A percentile compares a stretch with the other conserved stretches of the same genome.
Conservation (phyloP, 1,284 basidiomycete species). For the Cutaneotrichosporon cutaneum region DNA sequence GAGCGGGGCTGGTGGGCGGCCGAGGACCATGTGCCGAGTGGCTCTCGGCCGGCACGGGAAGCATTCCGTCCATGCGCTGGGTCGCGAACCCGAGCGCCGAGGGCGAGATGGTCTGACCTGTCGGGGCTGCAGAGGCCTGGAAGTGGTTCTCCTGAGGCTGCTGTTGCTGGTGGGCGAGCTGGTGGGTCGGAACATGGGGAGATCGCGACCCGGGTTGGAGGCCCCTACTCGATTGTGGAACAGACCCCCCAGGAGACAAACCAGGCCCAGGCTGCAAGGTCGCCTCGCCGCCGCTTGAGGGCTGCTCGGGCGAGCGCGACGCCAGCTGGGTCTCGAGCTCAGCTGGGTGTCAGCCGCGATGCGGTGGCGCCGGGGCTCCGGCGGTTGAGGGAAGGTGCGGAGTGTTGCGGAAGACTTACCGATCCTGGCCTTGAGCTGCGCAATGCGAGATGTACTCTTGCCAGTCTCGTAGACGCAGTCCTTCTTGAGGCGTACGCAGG, state of each 20-base stretch:
- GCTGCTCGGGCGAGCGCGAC: conserved; percentile 9
- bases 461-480: conserved; percentile 36
- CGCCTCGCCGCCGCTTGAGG: not conserved
- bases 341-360: conserved; percentile 18
- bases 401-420: conserved; percentile 14
- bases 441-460: conserved; percentile 30
- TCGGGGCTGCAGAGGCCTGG: not conserved
- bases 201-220: not conserved
- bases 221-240: not conserved
- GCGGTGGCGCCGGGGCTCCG: not conserved
- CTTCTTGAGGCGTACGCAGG: conserved; percentile 31
- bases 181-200: not conserved
- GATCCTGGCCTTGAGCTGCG: conserved; percentile 32
- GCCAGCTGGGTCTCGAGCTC: conserved; percentile 24
- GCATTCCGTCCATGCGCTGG: not conserved
- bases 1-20: not conserved
- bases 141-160: not conserved
- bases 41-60: not conserved
- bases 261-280: not conserved
- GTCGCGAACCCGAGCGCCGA: conserved; percentile 11
- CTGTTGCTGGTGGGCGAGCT: not conserved
- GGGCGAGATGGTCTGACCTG: conserved; percentile 13
- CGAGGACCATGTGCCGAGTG: not conserved
- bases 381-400: not conserved
- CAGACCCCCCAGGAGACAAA: not conserved